These are phyloP conservation scores for Rosa multiflora DNA, from an alignment of 306 rosid genomes.

Conservation along the genomic window DNA sequence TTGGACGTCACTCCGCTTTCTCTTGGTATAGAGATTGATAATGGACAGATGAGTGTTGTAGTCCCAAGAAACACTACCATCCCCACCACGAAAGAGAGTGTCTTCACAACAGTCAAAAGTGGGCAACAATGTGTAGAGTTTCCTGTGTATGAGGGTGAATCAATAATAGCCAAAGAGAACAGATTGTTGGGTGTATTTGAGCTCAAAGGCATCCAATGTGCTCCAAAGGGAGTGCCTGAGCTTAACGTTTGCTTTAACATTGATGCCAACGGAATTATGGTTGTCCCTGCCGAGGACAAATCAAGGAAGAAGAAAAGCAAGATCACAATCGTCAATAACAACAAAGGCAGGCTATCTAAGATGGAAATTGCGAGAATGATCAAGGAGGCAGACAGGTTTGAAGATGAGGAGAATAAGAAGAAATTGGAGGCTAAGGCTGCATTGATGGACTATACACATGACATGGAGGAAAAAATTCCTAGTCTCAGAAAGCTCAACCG, in stretches of 20 bases:
- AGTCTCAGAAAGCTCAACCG: not conserved
- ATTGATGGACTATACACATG: not conserved
- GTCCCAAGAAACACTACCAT: no score
- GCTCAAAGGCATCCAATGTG: not conserved
- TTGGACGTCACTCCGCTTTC: no score
- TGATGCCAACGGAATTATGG: conserved; percentile 14
- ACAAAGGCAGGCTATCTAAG: not conserved
- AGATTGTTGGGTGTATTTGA: conserved; percentile 1
- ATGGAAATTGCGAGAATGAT: not conserved
- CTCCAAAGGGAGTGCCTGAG: conserved; percentile 15
- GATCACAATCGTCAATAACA: conserved; percentile 3
- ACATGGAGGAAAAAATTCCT: not conserved
- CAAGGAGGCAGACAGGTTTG: not conserved
- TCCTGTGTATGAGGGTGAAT: conserved; percentile 20
- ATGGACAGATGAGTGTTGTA: no score
- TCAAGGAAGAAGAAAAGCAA: conserved; percentile 1
- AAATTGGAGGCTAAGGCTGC: conserved; percentile 9
- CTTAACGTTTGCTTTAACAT: conserved; percentile 1
- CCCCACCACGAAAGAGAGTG: not conserved
- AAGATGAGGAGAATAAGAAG: conserved; percentile 18
- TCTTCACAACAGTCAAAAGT: not conserved
- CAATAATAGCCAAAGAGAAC: conserved; percentile 9
- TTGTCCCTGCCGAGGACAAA: not conserved
- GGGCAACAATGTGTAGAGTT: not conserved
- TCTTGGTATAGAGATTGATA: no score